phyloP scores from a whole-genome alignment of 1,284 basidiomycete species.

The Malassezia cuniculi region DNA sequence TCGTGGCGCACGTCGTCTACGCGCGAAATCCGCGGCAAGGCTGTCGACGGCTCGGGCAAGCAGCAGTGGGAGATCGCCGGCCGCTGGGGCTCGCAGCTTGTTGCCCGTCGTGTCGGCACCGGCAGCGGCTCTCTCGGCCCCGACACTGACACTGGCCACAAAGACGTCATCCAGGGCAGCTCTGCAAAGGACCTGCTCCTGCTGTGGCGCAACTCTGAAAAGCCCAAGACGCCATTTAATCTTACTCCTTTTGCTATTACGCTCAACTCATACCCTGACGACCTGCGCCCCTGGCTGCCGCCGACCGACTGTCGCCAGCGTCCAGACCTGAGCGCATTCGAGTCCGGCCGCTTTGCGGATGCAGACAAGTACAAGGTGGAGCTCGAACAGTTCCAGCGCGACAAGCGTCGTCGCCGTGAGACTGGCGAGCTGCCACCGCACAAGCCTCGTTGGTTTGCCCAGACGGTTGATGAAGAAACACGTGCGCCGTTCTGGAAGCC shows the following conservation, averaged over 20 bases:
- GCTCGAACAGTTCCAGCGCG: slow-evolving; percentile 79
- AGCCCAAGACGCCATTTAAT: slow-evolving; percentile 52
- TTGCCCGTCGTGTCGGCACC: slow-evolving; percentile 60
- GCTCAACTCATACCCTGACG: slow-evolving; percentile 63
- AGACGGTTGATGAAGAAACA: slow-evolving; percentile 29
- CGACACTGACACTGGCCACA: slow-evolving; percentile 48
- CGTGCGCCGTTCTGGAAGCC: slow-evolving; percentile 35
- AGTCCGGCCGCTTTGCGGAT: slow-evolving; percentile 72
- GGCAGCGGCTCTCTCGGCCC: slow-evolving; percentile 60
- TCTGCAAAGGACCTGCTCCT: slow-evolving; percentile 54
- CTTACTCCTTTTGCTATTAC: slow-evolving; percentile 92
- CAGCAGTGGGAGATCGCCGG: slow-evolving; percentile 81
- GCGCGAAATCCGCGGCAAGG: slow-evolving; percentile 77
- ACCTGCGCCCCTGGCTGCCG: slow-evolving; percentile 61
- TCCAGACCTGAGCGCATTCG: slow-evolving; percentile 89
- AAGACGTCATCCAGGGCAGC: slow-evolving; percentile 40
- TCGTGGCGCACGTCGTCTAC: slow-evolving; percentile 87
- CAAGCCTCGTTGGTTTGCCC: slow-evolving; percentile 53
- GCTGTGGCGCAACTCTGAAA: slow-evolving; percentile 80
- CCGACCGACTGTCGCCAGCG: slow-evolving; percentile 87
- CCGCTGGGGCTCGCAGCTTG: slow-evolving; percentile 86
- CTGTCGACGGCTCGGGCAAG: slow-evolving; percentile 57
- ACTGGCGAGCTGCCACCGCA: slow-evolving; percentile 62
- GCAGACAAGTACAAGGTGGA: slow-evolving; percentile 74
- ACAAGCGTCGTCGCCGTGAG: slow-evolving; percentile 63